These are phyloP conservation scores for Metschnikowia borealis DNA, from an alignment of 805 yeast genomes.

Conservation along the genomic window DNA sequence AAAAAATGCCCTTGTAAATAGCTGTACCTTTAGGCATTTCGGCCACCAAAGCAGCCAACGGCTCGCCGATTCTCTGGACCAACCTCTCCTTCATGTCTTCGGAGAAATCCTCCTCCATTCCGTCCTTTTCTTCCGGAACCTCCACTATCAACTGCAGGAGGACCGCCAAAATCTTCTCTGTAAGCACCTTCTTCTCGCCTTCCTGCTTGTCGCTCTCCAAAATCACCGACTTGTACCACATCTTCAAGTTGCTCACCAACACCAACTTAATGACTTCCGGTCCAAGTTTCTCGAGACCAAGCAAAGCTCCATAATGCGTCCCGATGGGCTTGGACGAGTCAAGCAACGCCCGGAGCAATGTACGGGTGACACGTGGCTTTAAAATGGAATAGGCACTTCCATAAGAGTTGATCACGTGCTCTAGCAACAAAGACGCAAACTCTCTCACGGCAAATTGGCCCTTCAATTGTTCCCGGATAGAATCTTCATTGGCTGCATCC, in stretches of 20 bases:
- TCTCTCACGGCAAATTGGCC: constrained; percentile 67
- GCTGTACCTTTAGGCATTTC: constrained; percentile 46
- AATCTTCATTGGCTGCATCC: constrained; percentile 29
- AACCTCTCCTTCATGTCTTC: constrained; percentile 41
- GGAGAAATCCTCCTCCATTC: constrained; percentile 32
- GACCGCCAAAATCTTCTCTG: constrained; percentile 49
- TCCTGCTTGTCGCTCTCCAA: constrained; percentile 37
- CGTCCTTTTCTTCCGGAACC: constrained; percentile 22
- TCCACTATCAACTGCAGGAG: constrained; percentile 45
- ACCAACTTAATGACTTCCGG: constrained; percentile 82
- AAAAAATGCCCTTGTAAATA: constrained; percentile 62
- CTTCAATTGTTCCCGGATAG: constrained; percentile 26
- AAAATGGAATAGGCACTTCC: constrained; percentile 84
- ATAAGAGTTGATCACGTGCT: constrained; percentile 71
- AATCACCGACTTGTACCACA: constrained; percentile 69
- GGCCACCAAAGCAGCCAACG: constrained; percentile 48
- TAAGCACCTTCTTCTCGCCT: constrained; percentile 45
- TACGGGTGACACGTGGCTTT: constrained; percentile 90
- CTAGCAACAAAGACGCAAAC: constrained; percentile 78
- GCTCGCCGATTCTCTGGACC: constrained; percentile 56
- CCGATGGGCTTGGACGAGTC: constrained; percentile 81
- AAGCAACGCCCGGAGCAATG: constrained; percentile 83
- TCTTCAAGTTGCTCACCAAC: constrained; percentile 75
- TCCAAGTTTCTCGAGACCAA: constrained; percentile 81
- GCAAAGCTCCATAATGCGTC: constrained; percentile 87